Evolutionary conservation across 2,329 filamentous ascomycete genomes (phyloP), one percentile per base, ranked within the genome.

Genomic region (Alternaria infectoria): DNA sequence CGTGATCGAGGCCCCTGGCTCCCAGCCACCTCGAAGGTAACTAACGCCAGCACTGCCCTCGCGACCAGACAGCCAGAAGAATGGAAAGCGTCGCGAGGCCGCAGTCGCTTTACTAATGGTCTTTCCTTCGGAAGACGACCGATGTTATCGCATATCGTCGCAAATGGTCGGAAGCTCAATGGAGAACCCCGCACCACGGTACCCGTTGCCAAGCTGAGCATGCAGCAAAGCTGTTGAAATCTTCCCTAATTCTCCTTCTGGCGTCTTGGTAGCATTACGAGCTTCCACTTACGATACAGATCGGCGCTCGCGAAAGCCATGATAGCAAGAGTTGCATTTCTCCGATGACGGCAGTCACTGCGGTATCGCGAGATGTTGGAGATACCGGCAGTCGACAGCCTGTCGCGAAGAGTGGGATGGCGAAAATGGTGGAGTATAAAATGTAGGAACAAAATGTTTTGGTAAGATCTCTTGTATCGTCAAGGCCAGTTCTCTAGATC

Each of bases 211-310:
- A 67, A 67, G 64, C 57, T 10, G 21, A 59, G 23, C 32, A 21
- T 59, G 49, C 55, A 47, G 52, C 21, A 61, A 47, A 44, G 36
- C 45, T 50, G 50, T 30, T 46, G 51, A 55, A 54, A 19, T 36
- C 54, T 52, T 55, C 54, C 36, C 55, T 21, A 26, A 45, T 25
- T 51, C 59, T 45, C 21, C 45, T 40, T 58, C 54, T 67, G 58
- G 62, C 62, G 65, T 47, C 65, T 67, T 67, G 65, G 65, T 65
- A 46, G 43, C 65, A 64, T 43, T 67, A 56, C 57, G 59, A 71
- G 69, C 69, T 71, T 69, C 68, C 68, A 40, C 4, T 63, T 71
- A 40, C 32, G 66, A 70, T 50, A 12, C 26, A 58, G 62, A 64
- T 70, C 40, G 59, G 58, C 64, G 51, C 15, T 15, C 25, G 23